These are phyloP conservation scores for Cyclostephanos tholiformis DNA, from an alignment of 108 stramenopile species.

Conservation along the genomic window DNA sequence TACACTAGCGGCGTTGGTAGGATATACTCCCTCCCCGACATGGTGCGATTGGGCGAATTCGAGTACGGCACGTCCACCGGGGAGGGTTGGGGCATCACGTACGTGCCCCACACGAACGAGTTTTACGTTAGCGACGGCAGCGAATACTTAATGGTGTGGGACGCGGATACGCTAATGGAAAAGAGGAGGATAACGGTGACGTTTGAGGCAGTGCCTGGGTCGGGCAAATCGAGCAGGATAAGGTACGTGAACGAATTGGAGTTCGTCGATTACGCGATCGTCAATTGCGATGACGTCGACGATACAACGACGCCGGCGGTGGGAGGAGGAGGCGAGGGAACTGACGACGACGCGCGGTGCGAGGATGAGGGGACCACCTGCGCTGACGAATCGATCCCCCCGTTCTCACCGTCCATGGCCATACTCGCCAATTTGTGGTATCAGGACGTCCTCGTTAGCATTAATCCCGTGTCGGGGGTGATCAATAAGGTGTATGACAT, in stretches of 20 bases:
- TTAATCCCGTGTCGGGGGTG: slow-evolving; percentile 62
- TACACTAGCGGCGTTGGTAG: slow-evolving; percentile 61
- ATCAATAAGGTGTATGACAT: slow-evolving; percentile 69
- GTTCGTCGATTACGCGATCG: slow-evolving; percentile 50
- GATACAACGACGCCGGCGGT: slow-evolving; percentile 3
- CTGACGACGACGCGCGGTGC: slow-evolving; percentile 59
- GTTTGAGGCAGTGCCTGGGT: slow-evolving; percentile 15
- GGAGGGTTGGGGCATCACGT: slow-evolving; percentile 89
- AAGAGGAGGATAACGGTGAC: slow-evolving; percentile 42
- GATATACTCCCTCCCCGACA: slow-evolving; percentile 56
- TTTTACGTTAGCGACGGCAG: slow-evolving; percentile 83
- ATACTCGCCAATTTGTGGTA: slow-evolving; percentile 81
- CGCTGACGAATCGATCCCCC: neutral
- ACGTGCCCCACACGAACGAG: slow-evolving; percentile 47
- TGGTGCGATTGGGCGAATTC: slow-evolving; percentile 40
- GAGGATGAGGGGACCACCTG: slow-evolving; percentile 51
- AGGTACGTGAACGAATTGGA: slow-evolving; percentile 77
- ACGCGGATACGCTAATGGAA: slow-evolving; percentile 52
- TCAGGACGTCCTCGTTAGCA: slow-evolving; percentile 65
- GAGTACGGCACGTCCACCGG: slow-evolving; percentile 52
- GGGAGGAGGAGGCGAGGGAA: slow-evolving; percentile 36
- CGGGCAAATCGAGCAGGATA: slow-evolving; percentile 16
- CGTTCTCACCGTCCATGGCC: slow-evolving; percentile 47
- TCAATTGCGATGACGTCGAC: neutral
- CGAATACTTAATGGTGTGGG: slow-evolving; percentile 63